Evolutionary conservation across 2,329 filamentous ascomycete genomes (phyloP).

Genomic region (Elsinoe arachidis): DNA sequence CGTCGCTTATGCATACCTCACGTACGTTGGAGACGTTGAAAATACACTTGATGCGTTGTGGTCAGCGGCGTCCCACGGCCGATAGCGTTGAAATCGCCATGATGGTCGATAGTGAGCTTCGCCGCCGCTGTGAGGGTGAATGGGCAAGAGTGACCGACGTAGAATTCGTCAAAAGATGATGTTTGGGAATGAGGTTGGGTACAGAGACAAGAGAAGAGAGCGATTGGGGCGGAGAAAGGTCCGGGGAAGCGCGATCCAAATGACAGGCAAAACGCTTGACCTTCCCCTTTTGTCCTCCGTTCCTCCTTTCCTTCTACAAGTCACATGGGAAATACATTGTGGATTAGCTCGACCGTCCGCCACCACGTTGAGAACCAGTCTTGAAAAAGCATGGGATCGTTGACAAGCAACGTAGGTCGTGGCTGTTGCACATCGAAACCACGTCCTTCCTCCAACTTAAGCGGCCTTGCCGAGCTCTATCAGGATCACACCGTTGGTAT

Average conservation of each 20-base stretch:
- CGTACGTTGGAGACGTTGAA: not conserved
- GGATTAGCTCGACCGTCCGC: not conserved
- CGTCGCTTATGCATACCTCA: constrained; percentile 1
- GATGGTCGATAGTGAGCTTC: not conserved
- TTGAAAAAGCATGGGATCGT: not conserved
- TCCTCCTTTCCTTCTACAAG: not conserved
- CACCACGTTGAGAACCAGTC: not conserved
- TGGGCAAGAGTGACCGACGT: not conserved
- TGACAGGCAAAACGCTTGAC: not conserved
- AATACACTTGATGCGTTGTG: not conserved
- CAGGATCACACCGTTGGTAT: not conserved
- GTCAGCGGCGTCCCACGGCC: not conserved
- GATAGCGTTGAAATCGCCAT: not conserved
- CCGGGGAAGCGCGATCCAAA: not conserved
- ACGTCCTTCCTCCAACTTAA: not conserved
- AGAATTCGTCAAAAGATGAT: not conserved
- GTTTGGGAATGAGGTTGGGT: no score
- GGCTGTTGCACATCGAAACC: not conserved
- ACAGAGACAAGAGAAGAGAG: not conserved
- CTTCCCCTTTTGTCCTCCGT: not conserved
- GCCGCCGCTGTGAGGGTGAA: not conserved
- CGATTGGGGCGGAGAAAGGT: not conserved
- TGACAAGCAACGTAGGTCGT: not conserved
- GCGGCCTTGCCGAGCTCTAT: not conserved
- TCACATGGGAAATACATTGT: not conserved